phyloP scores from a whole-genome alignment of 441 rosid genomes.

The Manihot esculenta region DNA sequence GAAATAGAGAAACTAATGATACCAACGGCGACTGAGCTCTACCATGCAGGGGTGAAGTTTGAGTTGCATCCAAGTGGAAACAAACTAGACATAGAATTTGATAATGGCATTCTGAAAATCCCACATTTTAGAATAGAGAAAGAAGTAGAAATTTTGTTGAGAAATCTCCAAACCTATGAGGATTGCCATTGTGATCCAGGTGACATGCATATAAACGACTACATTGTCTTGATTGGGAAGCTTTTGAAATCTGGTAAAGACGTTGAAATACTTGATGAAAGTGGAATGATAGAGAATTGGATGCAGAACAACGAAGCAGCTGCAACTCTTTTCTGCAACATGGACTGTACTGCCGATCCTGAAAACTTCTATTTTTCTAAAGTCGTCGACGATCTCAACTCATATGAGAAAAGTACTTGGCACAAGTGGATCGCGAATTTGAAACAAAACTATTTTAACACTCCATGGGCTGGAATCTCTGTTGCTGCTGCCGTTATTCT shows the following conservation, averaged over 20 bases:
- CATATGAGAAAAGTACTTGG: neutral
- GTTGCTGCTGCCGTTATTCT: slow-evolving; percentile 12
- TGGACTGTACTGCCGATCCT: neutral
- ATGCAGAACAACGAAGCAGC: neutral
- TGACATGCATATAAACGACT: slow-evolving; percentile 1
- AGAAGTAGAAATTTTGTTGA: slow-evolving; percentile 6
- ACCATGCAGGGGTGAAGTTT: slow-evolving; percentile 20
- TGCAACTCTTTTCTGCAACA: neutral
- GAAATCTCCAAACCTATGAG: slow-evolving; percentile 17
- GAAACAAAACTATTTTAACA: slow-evolving; percentile 13
- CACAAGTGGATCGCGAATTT: neutral
- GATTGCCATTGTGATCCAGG: neutral
- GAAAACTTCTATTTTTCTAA: neutral
- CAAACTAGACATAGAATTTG: slow-evolving; percentile 13
- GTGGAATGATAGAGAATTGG: slow-evolving; percentile 8
- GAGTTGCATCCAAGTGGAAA: neutral
- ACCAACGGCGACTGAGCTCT: neutral
- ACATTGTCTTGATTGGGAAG: neutral
- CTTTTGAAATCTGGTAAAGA: slow-evolving; percentile 10
- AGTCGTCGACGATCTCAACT: neutral
- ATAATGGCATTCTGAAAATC: slow-evolving; percentile 1
- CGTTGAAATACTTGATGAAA: slow-evolving; percentile 16
- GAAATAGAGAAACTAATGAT: neutral
- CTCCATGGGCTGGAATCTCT: slow-evolving; percentile 13
- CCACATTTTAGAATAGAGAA: slow-evolving; percentile 2